Evolutionary conservation across 768 basidiomycete genomes (phyloP).

Genomic region (Boletus rufocinnamomeus): DNA sequence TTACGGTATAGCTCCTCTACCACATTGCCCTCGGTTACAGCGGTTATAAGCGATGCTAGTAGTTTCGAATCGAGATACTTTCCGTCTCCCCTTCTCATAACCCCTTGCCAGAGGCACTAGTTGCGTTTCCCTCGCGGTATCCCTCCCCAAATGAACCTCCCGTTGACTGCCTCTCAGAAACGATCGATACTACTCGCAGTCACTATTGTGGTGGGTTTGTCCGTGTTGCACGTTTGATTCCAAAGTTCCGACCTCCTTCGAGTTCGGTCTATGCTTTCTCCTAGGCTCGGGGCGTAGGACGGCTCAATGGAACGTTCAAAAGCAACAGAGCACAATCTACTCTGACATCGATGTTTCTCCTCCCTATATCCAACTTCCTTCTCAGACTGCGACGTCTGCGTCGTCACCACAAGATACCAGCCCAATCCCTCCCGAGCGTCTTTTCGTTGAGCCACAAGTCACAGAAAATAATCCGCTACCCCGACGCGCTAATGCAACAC

Average conservation of each 20-base stretch:
- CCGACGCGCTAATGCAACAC: slow-evolving; percentile 55
- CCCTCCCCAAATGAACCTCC: slow-evolving; percentile 21
- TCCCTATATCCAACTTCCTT: neutral
- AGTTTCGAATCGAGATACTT: neutral
- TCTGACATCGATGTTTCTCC: neutral
- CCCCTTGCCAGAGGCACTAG: neutral
- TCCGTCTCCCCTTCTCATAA: neutral
- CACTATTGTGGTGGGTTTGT: slow-evolving; percentile 26
- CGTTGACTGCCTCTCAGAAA: slow-evolving; percentile 32
- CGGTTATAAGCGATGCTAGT: neutral
- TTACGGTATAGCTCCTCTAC: neutral
- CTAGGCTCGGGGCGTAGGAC: slow-evolving; percentile 14
- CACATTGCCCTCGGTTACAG: neutral
- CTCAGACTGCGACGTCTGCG: neutral
- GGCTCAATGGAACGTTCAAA: neutral
- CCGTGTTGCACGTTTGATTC: no score
- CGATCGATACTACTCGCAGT: slow-evolving; percentile 31
- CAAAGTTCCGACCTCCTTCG: neutral
- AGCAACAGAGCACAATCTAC: neutral
- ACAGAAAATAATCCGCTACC: neutral
- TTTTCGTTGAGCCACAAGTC: slow-evolving; percentile 3
- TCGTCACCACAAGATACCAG: neutral
- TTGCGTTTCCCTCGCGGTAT: neutral
- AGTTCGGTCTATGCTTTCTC: slow-evolving; percentile 28
- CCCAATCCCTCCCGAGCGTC: slow-evolving; percentile 5